Conservation (phyloP, 306 rosid genomes). For the Rosa multiflora region DNA sequence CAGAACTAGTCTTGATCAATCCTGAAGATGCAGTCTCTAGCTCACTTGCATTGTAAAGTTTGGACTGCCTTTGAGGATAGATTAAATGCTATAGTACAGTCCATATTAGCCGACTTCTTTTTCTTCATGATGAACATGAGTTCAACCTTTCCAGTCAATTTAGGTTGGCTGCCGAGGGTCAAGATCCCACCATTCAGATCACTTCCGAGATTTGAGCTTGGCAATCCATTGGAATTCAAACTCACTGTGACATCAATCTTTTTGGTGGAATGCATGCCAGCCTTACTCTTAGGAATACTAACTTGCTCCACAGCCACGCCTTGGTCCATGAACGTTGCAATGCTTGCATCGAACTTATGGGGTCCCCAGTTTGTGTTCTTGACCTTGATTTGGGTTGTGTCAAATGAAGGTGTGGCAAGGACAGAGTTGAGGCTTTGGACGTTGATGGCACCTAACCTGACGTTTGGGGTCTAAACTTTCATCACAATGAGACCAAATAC, state of each 20-base stretch:
- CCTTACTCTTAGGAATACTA: conserved; percentile 2
- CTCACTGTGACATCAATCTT: neutral
- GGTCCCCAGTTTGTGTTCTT: conserved; percentile 21
- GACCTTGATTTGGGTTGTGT: conserved; percentile 11
- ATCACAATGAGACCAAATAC: neutral
- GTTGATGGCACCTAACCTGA: neutral
- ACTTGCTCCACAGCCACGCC: neutral
- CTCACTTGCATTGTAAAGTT: neutral
- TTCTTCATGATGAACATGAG: conserved; percentile 10
- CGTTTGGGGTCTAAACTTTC: conserved; percentile 11
- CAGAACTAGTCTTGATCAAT: neutral
- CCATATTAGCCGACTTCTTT: conserved; percentile 3
- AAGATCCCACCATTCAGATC: conserved; percentile 2
- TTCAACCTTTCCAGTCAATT: neutral
- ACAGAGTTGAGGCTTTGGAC: neutral
- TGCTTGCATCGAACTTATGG: neutral
- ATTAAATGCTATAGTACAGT: neutral
- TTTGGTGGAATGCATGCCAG: conserved; percentile 1
- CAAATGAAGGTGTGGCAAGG: neutral
- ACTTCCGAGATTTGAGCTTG: neutral
- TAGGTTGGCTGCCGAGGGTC: neutral
- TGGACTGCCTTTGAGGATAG: neutral
- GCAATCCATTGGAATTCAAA: neutral
- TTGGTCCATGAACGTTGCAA: neutral
- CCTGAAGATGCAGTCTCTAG: neutral